These are phyloP conservation scores for Allium sativum DNA, from an alignment of 106 monocot species.

Conservation along the genomic window DNA sequence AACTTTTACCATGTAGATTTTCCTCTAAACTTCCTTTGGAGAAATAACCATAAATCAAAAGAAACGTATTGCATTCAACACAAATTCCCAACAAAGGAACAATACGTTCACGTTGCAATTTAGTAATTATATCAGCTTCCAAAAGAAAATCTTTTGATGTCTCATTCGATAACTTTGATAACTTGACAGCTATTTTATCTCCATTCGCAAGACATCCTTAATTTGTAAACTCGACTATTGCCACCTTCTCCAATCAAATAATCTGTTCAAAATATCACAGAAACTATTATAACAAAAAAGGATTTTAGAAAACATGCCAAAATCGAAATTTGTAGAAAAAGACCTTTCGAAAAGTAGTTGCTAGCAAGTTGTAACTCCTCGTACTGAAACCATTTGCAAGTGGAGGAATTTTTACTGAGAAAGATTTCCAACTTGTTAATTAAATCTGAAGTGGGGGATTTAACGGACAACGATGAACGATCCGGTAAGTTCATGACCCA, in stretches of 20 bases:
- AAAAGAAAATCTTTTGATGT: conserved; percentile 43
- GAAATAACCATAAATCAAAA: conserved; percentile 63
- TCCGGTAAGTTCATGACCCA: conserved; percentile 88
- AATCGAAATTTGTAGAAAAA: conserved; percentile 34
- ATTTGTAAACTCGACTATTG: conserved; percentile 62
- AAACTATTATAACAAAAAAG: background rate
- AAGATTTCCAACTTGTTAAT: conserved; percentile 30
- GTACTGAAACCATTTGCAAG: conserved; percentile 56
- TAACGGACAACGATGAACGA: conserved; percentile 22
- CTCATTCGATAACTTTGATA: conserved; percentile 43
- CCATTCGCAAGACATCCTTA: conserved; percentile 54
- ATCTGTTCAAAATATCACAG: conserved; percentile 19
- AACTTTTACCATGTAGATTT: conserved; percentile 59
- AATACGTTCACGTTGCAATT: conserved; percentile 42
- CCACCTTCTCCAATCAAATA: conserved; percentile 96
- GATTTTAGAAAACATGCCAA: background rate
- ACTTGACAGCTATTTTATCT: conserved; percentile 56
- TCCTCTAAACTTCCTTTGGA: conserved; percentile 74
- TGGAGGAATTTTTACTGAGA: conserved; percentile 28
- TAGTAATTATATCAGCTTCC: conserved; percentile 71
- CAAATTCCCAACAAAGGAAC: conserved; percentile 63
- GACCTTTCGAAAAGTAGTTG: conserved; percentile 63
- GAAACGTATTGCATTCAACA: conserved; percentile 35
- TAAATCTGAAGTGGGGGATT: conserved; percentile 8
- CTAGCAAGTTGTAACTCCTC: conserved; percentile 48